phyloP scores from a whole-genome alignment of 2,329 filamentous ascomycete species.

The Beauveria asiatica region DNA sequence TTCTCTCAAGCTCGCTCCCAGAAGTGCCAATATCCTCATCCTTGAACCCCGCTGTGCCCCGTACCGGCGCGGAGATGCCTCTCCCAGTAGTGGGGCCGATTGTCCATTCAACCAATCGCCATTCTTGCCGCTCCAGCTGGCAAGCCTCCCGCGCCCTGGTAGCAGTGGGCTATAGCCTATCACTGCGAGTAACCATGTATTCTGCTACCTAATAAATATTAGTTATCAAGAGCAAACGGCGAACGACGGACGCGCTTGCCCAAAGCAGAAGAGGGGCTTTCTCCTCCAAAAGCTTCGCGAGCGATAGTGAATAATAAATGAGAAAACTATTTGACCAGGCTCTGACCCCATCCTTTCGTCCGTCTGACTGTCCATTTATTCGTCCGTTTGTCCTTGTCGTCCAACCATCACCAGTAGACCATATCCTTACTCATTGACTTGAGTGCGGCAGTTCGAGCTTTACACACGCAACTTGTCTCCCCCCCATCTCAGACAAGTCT shows the following conservation, averaged over 20 bases:
- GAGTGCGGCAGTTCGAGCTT: not conserved
- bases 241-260: not conserved
- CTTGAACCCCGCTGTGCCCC: too few species aligned
- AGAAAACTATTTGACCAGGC: conserved; percentile 7
- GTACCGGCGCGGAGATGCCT: not conserved
- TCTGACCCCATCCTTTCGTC: not conserved
- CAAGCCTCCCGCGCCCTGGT: not conserved
- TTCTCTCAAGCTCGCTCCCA: too few species aligned
- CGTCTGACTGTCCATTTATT: not conserved
- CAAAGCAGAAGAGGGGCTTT: not conserved
- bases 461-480: not conserved
- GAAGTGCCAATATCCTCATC: too few species aligned
- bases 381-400: not conserved
- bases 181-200: too few species aligned
- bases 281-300: not conserved
- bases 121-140: not conserved
- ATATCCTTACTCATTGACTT: not conserved
- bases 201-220: too few species aligned
- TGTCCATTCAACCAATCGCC: not conserved
- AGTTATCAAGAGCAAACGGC: not conserved
- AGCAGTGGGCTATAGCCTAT: too few species aligned
- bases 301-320: not conserved
- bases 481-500: not conserved
- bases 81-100: not conserved
- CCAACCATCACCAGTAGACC: not conserved